A percentile compares a stretch with the other conserved stretches of the same genome.
Conservation (phyloP, 495 filamentous ascomycete genomes). For the Penicillium goetzii region DNA sequence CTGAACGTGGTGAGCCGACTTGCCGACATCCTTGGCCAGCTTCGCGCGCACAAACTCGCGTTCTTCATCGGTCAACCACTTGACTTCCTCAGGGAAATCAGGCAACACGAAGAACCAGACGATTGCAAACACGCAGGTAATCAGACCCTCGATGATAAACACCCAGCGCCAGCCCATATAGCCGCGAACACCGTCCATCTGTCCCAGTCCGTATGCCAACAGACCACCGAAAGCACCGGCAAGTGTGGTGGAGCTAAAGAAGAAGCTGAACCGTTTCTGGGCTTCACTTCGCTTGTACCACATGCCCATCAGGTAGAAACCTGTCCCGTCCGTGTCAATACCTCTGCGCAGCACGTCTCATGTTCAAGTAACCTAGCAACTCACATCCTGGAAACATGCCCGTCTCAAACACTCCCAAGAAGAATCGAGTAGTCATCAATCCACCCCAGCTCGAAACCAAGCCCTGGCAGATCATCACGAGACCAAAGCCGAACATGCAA, state of each 20-base stretch:
- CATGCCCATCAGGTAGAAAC: slow-evolving; percentile 84
- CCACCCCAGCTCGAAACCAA: slow-evolving; percentile 78
- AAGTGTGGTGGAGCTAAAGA: slow-evolving; percentile 81
- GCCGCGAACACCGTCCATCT: slow-evolving; percentile 65
- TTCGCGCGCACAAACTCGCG: slow-evolving; percentile 71
- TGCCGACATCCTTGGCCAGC: slow-evolving; percentile 77
- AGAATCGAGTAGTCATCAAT: slow-evolving; percentile 80
- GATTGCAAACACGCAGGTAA: slow-evolving; percentile 74
- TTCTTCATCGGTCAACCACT: slow-evolving; percentile 74
- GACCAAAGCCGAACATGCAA: slow-evolving; percentile 84
- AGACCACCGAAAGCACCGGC: slow-evolving; percentile 88
- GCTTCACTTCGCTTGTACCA: slow-evolving; percentile 90
- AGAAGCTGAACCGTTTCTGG: slow-evolving; percentile 86
- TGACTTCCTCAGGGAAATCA: slow-evolving; percentile 66
- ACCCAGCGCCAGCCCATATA: slow-evolving; percentile 90
- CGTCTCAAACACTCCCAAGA: slow-evolving; percentile 84
- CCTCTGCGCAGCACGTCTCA: neutral
- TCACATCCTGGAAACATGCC: slow-evolving; percentile 78
- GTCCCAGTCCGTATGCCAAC: slow-evolving; percentile 80
- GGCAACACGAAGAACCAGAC: slow-evolving; percentile 81
- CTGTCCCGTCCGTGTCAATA: slow-evolving; percentile 28
- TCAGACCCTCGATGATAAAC: slow-evolving; percentile 68
- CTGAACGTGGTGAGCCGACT: slow-evolving; percentile 65
- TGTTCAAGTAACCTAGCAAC: slow-evolving; percentile 9
- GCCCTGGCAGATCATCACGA: slow-evolving; percentile 78